Percentiles rank a stretch among this genome's conserved stretches.
phyloP scores from a whole-genome alignment of 2,329 filamentous ascomycete species.

The Fusarium dimerum region DNA sequence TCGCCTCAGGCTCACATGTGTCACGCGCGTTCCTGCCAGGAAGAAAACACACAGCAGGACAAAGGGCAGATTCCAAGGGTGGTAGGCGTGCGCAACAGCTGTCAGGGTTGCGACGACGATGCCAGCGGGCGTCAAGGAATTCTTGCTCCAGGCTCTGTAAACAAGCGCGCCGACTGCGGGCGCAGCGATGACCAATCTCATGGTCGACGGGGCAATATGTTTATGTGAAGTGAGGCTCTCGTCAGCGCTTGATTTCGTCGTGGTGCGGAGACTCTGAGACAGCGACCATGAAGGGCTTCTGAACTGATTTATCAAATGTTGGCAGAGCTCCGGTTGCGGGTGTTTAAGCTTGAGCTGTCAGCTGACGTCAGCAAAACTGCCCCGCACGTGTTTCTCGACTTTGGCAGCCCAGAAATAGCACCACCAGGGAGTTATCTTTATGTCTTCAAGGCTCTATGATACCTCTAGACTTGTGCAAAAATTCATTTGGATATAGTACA shows the following conservation, averaged over 20 bases:
- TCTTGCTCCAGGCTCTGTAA: conserved; percentile 68
- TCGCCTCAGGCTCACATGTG: conserved; percentile 77
- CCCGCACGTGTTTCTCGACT: no score
- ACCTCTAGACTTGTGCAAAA: no score
- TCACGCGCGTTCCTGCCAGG: conserved; percentile 78
- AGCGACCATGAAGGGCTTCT: no score
- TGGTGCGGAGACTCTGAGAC: no score
- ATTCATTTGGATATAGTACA: no score
- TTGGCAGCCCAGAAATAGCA: no score
- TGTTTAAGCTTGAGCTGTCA: no score
- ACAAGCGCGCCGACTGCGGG: conserved; percentile 62
- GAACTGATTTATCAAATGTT: no score
- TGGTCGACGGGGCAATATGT: conserved; percentile 30
- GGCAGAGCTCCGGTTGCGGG: no score
- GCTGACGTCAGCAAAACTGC: no score
- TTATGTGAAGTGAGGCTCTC: neutral
- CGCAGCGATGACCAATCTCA: conserved; percentile 60
- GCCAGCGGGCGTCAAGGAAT: conserved; percentile 77
- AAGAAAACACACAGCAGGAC: conserved; percentile 83
- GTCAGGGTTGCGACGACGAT: conserved; percentile 72
- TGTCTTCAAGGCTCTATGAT: no score
- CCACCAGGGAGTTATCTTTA: no score
- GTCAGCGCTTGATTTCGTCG: conserved; percentile 2
- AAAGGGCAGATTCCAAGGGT: conserved; percentile 94
- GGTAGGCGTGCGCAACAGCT: conserved; percentile 79